Evolutionary conservation across 176 grass and related monocot genomes (phyloP).

Genomic region (Metroxylon sagu): DNA sequence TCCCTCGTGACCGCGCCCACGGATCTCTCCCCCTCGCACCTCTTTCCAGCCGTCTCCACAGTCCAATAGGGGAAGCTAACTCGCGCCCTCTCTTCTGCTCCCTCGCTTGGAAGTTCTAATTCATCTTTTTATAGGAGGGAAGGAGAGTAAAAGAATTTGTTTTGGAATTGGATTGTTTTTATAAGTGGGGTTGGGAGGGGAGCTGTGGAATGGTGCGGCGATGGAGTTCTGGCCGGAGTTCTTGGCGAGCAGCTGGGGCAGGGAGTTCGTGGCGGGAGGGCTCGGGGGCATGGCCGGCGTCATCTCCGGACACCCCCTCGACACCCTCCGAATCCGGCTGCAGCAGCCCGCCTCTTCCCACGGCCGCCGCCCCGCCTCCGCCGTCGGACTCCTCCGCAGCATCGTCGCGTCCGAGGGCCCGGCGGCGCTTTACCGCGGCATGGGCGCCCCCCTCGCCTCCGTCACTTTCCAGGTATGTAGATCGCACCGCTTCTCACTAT

Average conservation of each 20-base stretch:
- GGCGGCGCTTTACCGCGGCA: slow-evolving; percentile 88
- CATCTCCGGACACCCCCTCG: slow-evolving; percentile 74
- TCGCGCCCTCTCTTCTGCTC: too few relatives aligned
- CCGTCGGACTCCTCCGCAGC: slow-evolving; percentile 44
- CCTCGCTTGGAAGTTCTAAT: too few relatives aligned
- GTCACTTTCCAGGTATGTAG: slow-evolving; percentile 69
- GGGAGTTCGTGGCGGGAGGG: slow-evolving; percentile 78
- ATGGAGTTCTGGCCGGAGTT: slow-evolving; percentile 99
- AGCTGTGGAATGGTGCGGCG: too few relatives aligned
- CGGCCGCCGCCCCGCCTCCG: slow-evolving; percentile 21
- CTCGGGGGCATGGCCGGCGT: slow-evolving; percentile 89
- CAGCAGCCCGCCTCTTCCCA: slow-evolving; percentile 48
- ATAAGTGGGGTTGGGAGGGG: too few relatives aligned
- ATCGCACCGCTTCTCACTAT: background rate
- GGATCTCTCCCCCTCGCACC: too few relatives aligned
- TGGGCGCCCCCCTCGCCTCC: slow-evolving; percentile 75
- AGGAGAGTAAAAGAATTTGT: too few relatives aligned
- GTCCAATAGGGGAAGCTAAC: too few relatives aligned
- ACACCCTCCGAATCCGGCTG: slow-evolving; percentile 86
- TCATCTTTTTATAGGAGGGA: too few relatives aligned
- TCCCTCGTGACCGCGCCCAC: too few relatives aligned
- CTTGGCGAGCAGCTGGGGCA: slow-evolving; percentile 66
- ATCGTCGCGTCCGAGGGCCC: slow-evolving; percentile 77
- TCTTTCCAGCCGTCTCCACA: too few relatives aligned
- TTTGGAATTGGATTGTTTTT: too few relatives aligned